Evolutionary conservation across 805 yeast species (phyloP).

Genomic region (Suhomyces kilbournensis): DNA sequence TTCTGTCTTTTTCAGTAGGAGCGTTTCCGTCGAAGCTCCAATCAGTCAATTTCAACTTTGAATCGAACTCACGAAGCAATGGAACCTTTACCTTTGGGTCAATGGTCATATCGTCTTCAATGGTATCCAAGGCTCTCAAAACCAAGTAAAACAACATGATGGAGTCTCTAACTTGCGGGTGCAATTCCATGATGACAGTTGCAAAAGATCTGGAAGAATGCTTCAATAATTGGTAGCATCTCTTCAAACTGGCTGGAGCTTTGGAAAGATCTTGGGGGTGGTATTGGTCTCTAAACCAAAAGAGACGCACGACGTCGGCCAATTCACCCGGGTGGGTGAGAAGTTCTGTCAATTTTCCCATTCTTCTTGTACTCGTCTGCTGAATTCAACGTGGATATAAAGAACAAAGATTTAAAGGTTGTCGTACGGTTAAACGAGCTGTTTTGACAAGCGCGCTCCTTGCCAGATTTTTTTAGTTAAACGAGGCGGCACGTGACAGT

Average conservation of each 20-base stretch:
- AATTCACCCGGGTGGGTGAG: constrained; percentile 70
- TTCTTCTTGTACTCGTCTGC: background rate
- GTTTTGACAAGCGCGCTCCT: background rate
- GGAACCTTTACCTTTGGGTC: constrained; percentile 71
- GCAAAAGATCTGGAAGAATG: constrained; percentile 87
- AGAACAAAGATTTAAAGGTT: background rate
- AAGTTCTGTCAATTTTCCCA: constrained; percentile 50
- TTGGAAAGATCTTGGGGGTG: constrained; percentile 46
- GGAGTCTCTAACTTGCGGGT: constrained; percentile 82
- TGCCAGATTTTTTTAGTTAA: background rate
- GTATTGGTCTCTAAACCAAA: constrained; percentile 47
- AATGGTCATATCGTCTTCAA: constrained; percentile 94
- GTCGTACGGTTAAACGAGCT: background rate
- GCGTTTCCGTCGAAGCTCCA: constrained; percentile 82
- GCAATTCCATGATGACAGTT: constrained; percentile 87
- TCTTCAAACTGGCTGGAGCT: constrained; percentile 32
- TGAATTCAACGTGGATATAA: background rate
- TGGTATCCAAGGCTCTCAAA: constrained; percentile 87
- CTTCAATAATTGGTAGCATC: constrained; percentile 67
- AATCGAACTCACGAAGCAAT: constrained; percentile 63
- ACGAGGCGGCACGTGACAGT: background rate
- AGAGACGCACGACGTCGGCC: constrained; percentile 62
- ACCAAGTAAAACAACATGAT: constrained; percentile 82
- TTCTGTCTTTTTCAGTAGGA: constrained; percentile 76
- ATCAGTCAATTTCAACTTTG: constrained; percentile 57